Percentiles rank a stretch among this genome's conserved stretches.
Conservation (phyloP, 2,329 filamentous ascomycete genomes). For the Alternaria dauci region DNA sequence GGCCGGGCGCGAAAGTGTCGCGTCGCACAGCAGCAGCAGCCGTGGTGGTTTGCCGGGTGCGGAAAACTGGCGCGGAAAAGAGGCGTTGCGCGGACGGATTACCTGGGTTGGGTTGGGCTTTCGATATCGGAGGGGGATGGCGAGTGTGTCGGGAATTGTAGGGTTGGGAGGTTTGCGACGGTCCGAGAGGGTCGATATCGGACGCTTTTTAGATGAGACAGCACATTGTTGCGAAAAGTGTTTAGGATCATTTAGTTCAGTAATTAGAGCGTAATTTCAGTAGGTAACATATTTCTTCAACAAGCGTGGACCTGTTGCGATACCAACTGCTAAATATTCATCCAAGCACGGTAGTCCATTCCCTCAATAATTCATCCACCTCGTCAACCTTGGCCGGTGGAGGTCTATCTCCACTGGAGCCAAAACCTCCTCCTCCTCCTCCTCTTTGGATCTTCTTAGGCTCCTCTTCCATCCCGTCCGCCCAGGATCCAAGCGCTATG, state of each 20-base stretch:
- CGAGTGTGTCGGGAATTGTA: slow-evolving; percentile 1
- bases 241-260: background rate
- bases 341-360: slow-evolving; percentile 31
- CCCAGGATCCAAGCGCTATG: no score
- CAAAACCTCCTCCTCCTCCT: no score
- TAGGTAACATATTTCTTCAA: background rate
- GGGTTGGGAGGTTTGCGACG: background rate
- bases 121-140: slow-evolving; percentile 8
- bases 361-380: slow-evolving; percentile 31
- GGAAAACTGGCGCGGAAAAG: slow-evolving; percentile 6
- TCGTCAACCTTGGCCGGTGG: slow-evolving; percentile 7
- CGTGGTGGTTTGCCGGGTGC: background rate
- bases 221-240: background rate
- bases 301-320: background rate
- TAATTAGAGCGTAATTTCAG: background rate
- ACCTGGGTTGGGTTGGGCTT: background rate
- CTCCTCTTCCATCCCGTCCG: no score
- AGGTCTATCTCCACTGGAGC: no score
- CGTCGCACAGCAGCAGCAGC: background rate
- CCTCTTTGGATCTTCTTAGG: no score
- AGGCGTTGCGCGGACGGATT: background rate
- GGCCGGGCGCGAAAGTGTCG: slow-evolving; percentile 1
- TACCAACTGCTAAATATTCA: background rate
- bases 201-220: background rate
- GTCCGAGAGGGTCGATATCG: background rate